Percentiles rank a stretch among this genome's conserved stretches.
Evolutionary conservation across 164 flowering plant genomes (phyloP).

Genomic region (Umbellularia californica): DNA sequence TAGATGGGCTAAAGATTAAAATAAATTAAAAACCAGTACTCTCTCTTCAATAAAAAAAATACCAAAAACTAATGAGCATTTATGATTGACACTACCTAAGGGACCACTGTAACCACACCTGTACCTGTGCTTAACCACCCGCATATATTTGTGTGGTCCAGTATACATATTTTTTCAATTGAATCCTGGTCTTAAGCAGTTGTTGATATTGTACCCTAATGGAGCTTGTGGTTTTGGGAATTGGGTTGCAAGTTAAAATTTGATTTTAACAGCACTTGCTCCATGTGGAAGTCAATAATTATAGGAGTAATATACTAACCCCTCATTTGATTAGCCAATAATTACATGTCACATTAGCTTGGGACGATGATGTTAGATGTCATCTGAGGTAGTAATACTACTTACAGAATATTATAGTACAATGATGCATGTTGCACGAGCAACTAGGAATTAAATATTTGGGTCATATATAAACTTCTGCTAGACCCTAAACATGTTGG

Average conservation of each 20-base stretch:
- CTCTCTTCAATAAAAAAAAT: not conserved
- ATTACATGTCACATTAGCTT: constrained; percentile 18
- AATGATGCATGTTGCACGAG: not conserved
- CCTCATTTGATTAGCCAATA: not conserved
- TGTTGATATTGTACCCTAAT: not conserved
- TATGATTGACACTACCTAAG: not conserved
- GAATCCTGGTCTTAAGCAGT: not conserved
- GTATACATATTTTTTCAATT: not conserved
- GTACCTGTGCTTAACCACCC: not conserved
- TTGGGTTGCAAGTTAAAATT: constrained; percentile 8
- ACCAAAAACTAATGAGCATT: not conserved
- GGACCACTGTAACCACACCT: not conserved
- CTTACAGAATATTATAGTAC: not conserved
- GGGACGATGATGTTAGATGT: constrained; percentile 19
- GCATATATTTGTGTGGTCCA: not conserved
- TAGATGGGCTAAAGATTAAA: not conserved
- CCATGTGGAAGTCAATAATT: not conserved
- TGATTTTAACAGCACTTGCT: not conserved
- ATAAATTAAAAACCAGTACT: too few species aligned
- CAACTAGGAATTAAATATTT: not conserved
- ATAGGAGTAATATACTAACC: not conserved
- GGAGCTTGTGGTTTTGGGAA: not conserved
- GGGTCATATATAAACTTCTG: not conserved
- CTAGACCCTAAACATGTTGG: too few species aligned
- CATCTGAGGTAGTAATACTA: not conserved